Evolutionary conservation across 495 filamentous ascomycete species (phyloP).

Genomic region (Aspergillus affinis): DNA sequence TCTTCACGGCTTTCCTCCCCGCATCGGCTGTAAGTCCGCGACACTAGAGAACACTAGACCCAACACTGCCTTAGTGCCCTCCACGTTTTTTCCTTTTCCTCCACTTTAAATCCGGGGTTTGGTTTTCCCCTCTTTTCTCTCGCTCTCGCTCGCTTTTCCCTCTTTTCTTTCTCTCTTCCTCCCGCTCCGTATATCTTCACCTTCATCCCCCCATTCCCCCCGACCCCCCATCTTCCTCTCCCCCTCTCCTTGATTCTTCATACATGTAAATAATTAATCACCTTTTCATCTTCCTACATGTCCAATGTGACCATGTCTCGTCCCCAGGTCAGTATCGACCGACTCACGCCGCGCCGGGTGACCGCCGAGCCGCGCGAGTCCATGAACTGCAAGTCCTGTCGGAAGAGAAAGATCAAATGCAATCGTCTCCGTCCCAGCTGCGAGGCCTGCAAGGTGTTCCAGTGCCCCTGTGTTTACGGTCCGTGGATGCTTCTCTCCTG

Average conservation of each 20-base stretch:
- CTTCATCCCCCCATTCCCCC: not conserved
- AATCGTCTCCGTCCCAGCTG: slow-evolving; percentile 81
- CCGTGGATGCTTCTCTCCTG: slow-evolving; percentile 24
- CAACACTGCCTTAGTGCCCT: slow-evolving; percentile 15
- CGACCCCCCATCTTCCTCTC: slow-evolving; percentile 1
- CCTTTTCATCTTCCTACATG: slow-evolving; percentile 9
- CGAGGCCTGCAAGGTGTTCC: slow-evolving; percentile 85
- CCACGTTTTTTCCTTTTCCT: slow-evolving; percentile 22
- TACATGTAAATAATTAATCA: slow-evolving; percentile 13
- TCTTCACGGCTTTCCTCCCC: slow-evolving; percentile 14
- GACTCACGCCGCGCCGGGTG: slow-evolving; percentile 69
- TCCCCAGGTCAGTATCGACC: slow-evolving; percentile 82
- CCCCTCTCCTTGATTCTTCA: slow-evolving; percentile 6
- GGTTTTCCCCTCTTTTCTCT: slow-evolving; percentile 9
- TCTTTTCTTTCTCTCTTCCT: slow-evolving; percentile 8
- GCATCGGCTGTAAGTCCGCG: slow-evolving; percentile 20
- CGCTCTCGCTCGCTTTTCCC: slow-evolving; percentile 13
- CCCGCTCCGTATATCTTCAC: slow-evolving; percentile 6
- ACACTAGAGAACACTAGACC: not conserved
- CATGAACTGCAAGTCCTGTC: slow-evolving; percentile 93
- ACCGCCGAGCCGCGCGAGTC: slow-evolving; percentile 78
- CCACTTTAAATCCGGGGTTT: slow-evolving; percentile 6
- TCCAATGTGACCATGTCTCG: slow-evolving; percentile 55
- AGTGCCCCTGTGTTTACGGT: slow-evolving; percentile 88
- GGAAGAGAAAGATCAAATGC: slow-evolving; percentile 93